A percentile compares a stretch with the other conserved stretches of the same genome.
Evolutionary conservation across 805 yeast genomes (phyloP).

Genomic region (Metschnikowia shivogae): DNA sequence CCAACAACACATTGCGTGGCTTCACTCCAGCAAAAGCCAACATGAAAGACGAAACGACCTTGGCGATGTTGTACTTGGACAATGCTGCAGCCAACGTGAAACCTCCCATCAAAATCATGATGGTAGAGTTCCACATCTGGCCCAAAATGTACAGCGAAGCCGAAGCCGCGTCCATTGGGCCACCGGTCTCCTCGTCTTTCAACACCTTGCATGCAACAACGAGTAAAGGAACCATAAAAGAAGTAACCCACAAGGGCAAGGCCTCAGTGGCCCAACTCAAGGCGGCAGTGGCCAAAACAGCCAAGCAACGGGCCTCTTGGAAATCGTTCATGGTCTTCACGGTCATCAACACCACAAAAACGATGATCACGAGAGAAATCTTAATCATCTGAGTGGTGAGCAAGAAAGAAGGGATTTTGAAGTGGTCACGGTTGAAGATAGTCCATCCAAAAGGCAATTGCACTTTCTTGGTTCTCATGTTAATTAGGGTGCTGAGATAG

Average conservation of each 20-base stretch:
- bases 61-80: conserved; percentile 87
- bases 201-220: conserved; percentile 70
- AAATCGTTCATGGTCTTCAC: conserved; percentile 32
- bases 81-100: conserved; percentile 93
- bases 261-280: conserved; percentile 95
- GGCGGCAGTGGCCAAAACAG: conserved; percentile 76
- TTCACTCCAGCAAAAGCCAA: conserved; percentile 80
- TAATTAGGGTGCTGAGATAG: conserved; percentile 9
- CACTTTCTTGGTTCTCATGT: conserved; percentile 28
- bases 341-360: conserved; percentile 41
- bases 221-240: conserved; percentile 75
- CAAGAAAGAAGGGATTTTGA: conserved; percentile 44
- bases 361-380: conserved; percentile 41
- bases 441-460: conserved; percentile 22
- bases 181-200: conserved; percentile 45
- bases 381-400: conserved; percentile 42
- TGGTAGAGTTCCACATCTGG: conserved; percentile 94
- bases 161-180: conserved; percentile 55
- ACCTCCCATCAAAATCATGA: conserved; percentile 87
- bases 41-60: conserved; percentile 75
- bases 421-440: conserved; percentile 19
- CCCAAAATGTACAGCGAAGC: conserved; percentile 78
- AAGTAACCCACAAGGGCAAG: conserved; percentile 86
- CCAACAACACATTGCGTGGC: conserved; percentile 70
- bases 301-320: conserved; percentile 53